phyloP scores from a whole-genome alignment of 106 monocot genomes.

The Hemerocallis citrina region DNA sequence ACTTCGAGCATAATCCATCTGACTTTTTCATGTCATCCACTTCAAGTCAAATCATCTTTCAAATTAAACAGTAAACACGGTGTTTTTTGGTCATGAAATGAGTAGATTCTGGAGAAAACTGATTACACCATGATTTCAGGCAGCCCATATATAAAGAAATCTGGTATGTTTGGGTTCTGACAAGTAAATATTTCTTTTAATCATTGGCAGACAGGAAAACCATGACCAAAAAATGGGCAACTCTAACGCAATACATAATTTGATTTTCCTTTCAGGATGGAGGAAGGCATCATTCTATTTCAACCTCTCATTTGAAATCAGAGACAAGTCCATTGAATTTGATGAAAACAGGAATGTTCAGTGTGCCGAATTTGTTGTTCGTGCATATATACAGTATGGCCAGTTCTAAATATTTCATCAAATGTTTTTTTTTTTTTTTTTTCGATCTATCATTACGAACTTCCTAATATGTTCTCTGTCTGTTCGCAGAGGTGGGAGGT shows the following conservation, averaged over 20 bases:
- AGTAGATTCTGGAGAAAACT: slow-evolving; percentile 89
- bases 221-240: too few relatives aligned
- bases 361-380: slow-evolving; percentile 86
- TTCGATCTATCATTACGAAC: slow-evolving; percentile 7
- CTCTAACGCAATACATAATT: too few relatives aligned
- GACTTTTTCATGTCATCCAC: not conserved
- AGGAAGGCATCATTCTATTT: slow-evolving; percentile 95
- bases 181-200: not conserved
- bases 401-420: not conserved
- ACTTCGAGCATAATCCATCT: too few relatives aligned
- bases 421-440: not conserved
- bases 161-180: slow-evolving; percentile 33
- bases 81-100: slow-evolving; percentile 2
- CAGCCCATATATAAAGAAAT: slow-evolving; percentile 80
- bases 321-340: slow-evolving; percentile 78
- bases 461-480: not conserved
- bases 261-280: slow-evolving; percentile 54
- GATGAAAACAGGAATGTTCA: slow-evolving; percentile 84
- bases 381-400: slow-evolving; percentile 88
- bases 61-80: not conserved
- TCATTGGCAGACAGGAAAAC: not conserved
- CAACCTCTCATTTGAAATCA: slow-evolving; percentile 94
- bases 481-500: slow-evolving; percentile 73
- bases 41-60: not conserved
- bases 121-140: slow-evolving; percentile 82